phyloP scores from a whole-genome alignment of 2,329 filamentous ascomycete species.

The Pleoardoris graminearum region DNA sequence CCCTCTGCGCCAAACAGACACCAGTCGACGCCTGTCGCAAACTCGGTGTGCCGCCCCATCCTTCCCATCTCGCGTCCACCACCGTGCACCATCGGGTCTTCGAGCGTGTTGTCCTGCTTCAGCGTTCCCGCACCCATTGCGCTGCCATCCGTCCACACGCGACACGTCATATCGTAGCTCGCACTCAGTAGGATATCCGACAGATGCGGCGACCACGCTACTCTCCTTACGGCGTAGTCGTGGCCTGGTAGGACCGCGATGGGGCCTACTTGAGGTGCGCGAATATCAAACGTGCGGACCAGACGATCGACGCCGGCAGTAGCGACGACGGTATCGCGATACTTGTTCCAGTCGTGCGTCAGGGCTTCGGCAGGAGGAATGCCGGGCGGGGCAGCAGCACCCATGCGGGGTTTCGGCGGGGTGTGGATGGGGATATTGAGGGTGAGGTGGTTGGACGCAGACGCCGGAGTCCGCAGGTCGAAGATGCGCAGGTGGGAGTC shows the following conservation, averaged over 20 bases:
- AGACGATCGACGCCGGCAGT: slow-evolving; percentile 86
- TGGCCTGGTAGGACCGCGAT: slow-evolving; percentile 78
- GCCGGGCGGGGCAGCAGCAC: slow-evolving; percentile 44
- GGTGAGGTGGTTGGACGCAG: slow-evolving; percentile 84
- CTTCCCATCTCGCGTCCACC: slow-evolving; percentile 75
- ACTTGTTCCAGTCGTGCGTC: slow-evolving; percentile 99
- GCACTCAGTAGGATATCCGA: slow-evolving; percentile 83
- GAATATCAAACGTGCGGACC: slow-evolving; percentile 88
- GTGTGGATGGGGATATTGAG: slow-evolving; percentile 82
- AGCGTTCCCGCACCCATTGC: slow-evolving; percentile 47
- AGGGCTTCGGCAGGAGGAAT: slow-evolving; percentile 78
- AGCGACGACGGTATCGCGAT: slow-evolving; percentile 80
- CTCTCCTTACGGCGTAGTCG: slow-evolving; percentile 82
- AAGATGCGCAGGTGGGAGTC: slow-evolving; percentile 90
- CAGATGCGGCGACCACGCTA: slow-evolving; percentile 94
- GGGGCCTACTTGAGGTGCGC: slow-evolving; percentile 73
- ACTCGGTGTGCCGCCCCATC: slow-evolving; percentile 94
- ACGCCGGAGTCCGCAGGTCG: slow-evolving; percentile 84
- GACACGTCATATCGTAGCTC: slow-evolving; percentile 97
- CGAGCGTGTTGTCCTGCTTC: slow-evolving; percentile 40
- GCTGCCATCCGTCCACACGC: slow-evolving; percentile 87
- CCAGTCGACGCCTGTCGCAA: slow-evolving; percentile 96
- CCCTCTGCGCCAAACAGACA: slow-evolving; percentile 93
- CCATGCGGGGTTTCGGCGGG: slow-evolving; percentile 57
- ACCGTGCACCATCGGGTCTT: slow-evolving; percentile 46